These are phyloP conservation scores for Colletotrichum godetiae DNA, from an alignment of 2,329 filamentous ascomycete species.

Conservation along the genomic window DNA sequence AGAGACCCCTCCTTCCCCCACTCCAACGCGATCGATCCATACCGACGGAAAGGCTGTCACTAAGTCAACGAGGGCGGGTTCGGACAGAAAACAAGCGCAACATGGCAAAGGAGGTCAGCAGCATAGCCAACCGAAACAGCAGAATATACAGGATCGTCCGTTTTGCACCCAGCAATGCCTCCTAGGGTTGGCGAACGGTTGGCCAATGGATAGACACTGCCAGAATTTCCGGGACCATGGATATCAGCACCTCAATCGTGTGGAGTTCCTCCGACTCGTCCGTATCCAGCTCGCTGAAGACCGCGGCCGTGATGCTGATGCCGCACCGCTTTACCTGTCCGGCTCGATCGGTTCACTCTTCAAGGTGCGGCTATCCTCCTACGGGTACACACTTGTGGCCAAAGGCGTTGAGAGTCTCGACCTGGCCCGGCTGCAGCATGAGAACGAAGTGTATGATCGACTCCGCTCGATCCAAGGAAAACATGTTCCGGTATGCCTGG, in stretches of 20 bases:
- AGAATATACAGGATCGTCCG: slow-evolving; percentile 40
- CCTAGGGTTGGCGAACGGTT: slow-evolving; percentile 38
- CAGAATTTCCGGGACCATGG: slow-evolving; percentile 43
- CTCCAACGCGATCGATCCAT: slow-evolving; percentile 16
- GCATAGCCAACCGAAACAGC: slow-evolving; percentile 6
- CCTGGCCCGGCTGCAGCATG: too few species aligned
- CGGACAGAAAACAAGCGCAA: slow-evolving; percentile 11
- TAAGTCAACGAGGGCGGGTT: slow-evolving; percentile 7
- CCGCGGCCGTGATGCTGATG: slow-evolving; percentile 44
- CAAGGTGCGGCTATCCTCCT: slow-evolving; percentile 48
- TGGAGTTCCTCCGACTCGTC: slow-evolving; percentile 42
- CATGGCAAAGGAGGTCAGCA: background rate
- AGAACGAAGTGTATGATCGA: slow-evolving; percentile 46
- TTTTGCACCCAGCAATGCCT: slow-evolving; percentile 45
- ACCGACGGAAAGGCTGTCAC: slow-evolving; percentile 23
- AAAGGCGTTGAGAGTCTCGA: too few species aligned
- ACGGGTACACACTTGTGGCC: slow-evolving; percentile 51
- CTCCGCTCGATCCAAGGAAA: slow-evolving; percentile 46
- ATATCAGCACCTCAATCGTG: slow-evolving; percentile 39
- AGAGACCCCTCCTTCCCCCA: slow-evolving; percentile 38
- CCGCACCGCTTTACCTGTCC: slow-evolving; percentile 42
- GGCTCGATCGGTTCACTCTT: slow-evolving; percentile 48
- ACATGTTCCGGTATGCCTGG: slow-evolving; percentile 49
- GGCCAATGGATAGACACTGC: slow-evolving; percentile 42
- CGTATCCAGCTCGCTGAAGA: slow-evolving; percentile 44